Percentiles rank a stretch among this genome's conserved stretches.
Conservation (phyloP, 305 asterid genomes). For the Solanum aculeatissimum region DNA sequence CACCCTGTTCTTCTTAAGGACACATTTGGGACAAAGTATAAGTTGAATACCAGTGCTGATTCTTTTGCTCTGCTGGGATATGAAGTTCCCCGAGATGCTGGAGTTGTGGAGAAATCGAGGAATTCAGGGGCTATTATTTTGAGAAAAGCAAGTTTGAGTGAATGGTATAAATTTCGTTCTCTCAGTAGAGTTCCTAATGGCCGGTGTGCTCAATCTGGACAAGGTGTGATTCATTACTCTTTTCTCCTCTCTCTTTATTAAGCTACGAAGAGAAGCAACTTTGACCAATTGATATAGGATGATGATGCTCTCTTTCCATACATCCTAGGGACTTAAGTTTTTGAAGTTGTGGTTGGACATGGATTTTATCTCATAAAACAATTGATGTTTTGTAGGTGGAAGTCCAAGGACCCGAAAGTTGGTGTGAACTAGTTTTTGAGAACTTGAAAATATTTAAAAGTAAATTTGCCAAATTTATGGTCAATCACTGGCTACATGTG, state of each 20-base stretch:
- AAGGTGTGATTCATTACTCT: conserved; percentile 13
- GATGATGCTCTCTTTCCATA: not conserved
- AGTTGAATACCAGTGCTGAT: conserved; percentile 30
- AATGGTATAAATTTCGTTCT: conserved; percentile 24
- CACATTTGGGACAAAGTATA: conserved; percentile 21
- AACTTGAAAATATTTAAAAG: not conserved
- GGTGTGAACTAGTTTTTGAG: not conserved
- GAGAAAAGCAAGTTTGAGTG: conserved; percentile 28
- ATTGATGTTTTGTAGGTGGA: not conserved
- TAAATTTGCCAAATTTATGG: not conserved
- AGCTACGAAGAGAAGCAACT: not conserved
- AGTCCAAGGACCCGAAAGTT: not conserved
- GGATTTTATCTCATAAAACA: not conserved
- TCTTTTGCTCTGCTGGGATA: conserved; percentile 22
- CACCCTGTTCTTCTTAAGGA: conserved; percentile 19
- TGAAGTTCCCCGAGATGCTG: conserved; percentile 19
- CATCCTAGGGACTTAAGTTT: not conserved
- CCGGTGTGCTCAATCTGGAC: conserved; percentile 26
- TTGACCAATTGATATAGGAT: not conserved
- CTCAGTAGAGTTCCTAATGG: conserved; percentile 16
- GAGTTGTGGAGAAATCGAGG: conserved; percentile 21
- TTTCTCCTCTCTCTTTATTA: not conserved
- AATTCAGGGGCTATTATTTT: conserved; percentile 18
- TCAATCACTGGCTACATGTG: not conserved
- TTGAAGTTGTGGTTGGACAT: not conserved